Conservation (phyloP, 2,329 filamentous ascomycete genomes). For the Fusarium clavum region DNA sequence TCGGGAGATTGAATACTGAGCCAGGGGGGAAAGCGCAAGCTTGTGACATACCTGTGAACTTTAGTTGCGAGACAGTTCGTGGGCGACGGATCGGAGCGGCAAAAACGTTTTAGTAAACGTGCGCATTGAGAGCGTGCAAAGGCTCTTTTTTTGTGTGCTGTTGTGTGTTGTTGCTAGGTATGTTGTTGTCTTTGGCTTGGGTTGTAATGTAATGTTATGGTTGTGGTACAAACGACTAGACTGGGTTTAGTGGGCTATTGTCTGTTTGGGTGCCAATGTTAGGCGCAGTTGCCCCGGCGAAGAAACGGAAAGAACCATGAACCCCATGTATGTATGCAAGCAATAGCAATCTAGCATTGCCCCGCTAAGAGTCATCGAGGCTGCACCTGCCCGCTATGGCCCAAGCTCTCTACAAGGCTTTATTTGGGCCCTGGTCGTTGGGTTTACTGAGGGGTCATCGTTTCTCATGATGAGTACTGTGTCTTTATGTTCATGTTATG, state of each 20-base stretch:
- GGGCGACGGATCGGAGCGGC: conserved; percentile 28
- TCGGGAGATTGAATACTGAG: conserved; percentile 19
- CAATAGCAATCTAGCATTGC: conserved; percentile 3
- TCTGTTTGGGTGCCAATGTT: conserved; percentile 35
- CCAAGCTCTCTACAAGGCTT: conserved; percentile 4
- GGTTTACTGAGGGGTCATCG: conserved; percentile 16
- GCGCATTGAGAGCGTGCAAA: conserved; percentile 40
- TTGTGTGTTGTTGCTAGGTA: conserved; percentile 7
- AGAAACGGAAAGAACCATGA: conserved; percentile 12
- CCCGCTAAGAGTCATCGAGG: conserved; percentile 1
- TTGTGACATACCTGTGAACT: conserved; percentile 35
- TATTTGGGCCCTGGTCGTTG: neutral
- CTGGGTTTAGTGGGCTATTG: conserved; percentile 12
- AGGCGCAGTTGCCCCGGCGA: conserved; percentile 44
- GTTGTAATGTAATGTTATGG: conserved; percentile 18
- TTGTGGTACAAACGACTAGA: conserved; percentile 33
- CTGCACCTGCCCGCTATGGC: conserved; percentile 19
- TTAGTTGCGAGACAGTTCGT: conserved; percentile 33
- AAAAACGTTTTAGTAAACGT: conserved; percentile 26
- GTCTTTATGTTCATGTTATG: neutral
- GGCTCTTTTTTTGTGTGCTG: conserved; percentile 13
- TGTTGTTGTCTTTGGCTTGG: conserved; percentile 19
- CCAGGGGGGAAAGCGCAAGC: conserved; percentile 5
- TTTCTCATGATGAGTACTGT: conserved; percentile 3
- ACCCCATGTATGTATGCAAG: conserved; percentile 1